Conservation (phyloP, 1,139 yeast genomes). For the Taphrina deformans region DNA sequence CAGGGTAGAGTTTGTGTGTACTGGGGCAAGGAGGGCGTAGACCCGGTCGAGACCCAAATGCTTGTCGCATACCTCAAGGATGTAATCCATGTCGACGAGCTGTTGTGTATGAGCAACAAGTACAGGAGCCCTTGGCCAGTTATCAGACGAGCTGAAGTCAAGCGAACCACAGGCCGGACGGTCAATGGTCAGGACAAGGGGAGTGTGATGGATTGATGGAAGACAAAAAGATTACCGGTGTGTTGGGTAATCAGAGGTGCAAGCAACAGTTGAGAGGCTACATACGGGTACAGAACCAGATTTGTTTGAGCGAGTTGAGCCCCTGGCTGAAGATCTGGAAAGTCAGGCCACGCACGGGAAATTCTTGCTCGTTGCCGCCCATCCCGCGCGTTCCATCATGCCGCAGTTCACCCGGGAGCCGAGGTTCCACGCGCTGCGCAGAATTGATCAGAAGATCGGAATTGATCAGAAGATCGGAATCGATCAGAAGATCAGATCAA, state of each 20-base stretch:
- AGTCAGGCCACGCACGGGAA: neutral
- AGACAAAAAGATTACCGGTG: too few species aligned
- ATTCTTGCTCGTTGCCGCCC: neutral
- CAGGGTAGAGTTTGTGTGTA: constrained; percentile 7
- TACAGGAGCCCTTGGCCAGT: too few species aligned
- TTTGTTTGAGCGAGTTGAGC: neutral
- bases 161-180: too few species aligned
- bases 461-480: neutral
- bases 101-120: too few species aligned
- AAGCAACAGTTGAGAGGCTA: too few species aligned
- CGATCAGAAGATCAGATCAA: neutral
- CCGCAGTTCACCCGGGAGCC: too few species aligned
- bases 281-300: too few species aligned
- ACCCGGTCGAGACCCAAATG: constrained; percentile 25
- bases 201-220: neutral
- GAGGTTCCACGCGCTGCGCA: too few species aligned
- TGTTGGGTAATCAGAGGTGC: neutral
- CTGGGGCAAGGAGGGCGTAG: constrained; percentile 16
- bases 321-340: neutral
- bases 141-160: too few species aligned
- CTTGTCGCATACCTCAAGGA: constrained; percentile 20
- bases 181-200: neutral
- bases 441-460: too few species aligned
- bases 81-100: constrained; percentile 11
- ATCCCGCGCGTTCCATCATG: neutral